These are phyloP conservation scores for Luzula sylvatica DNA, from an alignment of 176 grass and related monocot genomes.

Conservation along the genomic window DNA sequence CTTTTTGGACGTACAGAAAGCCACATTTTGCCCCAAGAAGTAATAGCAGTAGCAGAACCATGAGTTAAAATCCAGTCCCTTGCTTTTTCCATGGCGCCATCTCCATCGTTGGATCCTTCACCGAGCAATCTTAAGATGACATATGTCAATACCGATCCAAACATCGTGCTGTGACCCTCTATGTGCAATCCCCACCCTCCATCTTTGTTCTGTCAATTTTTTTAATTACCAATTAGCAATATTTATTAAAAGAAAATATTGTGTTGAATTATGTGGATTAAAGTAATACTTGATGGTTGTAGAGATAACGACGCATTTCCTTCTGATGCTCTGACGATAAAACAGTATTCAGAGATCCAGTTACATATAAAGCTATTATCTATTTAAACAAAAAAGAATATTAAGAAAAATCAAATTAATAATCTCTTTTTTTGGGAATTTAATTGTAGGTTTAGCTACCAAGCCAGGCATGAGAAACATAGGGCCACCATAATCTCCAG, in stretches of 20 bases:
- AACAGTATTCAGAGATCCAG: constrained; percentile 53
- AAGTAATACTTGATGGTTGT: constrained; percentile 64
- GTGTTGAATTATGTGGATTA: not conserved
- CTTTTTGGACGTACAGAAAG: constrained; percentile 41
- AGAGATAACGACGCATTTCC: constrained; percentile 79
- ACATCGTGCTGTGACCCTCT: constrained; percentile 86
- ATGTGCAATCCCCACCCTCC: constrained; percentile 96
- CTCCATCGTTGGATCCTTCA: constrained; percentile 43
- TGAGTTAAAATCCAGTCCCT: constrained; percentile 83
- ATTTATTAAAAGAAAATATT: not conserved
- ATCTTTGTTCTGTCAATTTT: constrained; percentile 63
- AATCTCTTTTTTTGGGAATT: not conserved
- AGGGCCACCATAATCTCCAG: constrained; percentile 39
- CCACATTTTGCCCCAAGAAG: constrained; percentile 97
- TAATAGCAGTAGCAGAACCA: constrained; percentile 73
- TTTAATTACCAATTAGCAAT: constrained; percentile 7
- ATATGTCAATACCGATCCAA: constrained; percentile 78
- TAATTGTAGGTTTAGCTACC: constrained; percentile 2
- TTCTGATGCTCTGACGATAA: constrained; percentile 56
- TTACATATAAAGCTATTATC: constrained; percentile 64
- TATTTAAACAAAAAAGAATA: constrained; percentile 22
- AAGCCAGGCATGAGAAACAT: constrained; percentile 60
- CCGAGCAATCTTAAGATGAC: constrained; percentile 85
- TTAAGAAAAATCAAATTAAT: constrained; percentile 2
- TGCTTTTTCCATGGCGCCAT: constrained; percentile 81